Evolutionary conservation across 495 filamentous ascomycete genomes (phyloP), one percentile per base, ranked within the genome.

Genomic region (Penicillium waksmanii): DNA sequence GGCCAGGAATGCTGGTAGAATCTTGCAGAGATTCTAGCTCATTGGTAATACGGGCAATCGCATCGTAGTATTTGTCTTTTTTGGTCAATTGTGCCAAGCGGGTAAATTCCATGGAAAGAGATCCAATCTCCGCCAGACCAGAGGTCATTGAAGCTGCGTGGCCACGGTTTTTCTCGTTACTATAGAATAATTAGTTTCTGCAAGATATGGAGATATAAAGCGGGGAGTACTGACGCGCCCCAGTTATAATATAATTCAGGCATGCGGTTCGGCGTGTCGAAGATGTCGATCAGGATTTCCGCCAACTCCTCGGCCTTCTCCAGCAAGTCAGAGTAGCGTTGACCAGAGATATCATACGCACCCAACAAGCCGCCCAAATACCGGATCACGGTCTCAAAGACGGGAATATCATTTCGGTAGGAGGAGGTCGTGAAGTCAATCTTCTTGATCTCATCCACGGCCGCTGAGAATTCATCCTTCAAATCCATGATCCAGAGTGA

Each of bases 181-280:
- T 85, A 36, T 34, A 25, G 53, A 6, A 60, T 12, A 35, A 56
- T 66, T 34, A 68, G 55, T 21, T 8, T 23, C 19, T 65, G 51
- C 38, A 13, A 38, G 25, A 35, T 17, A 42, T 43, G 33, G 13
- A 23, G 27, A 23, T 12, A 49, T 15, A 31, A 31, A 51, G 18
- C 17, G 6, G 5, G 17, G n/a, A 42, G 27, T 38, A 81, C 83
- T 75, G 70, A 84, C 80, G 93, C 91, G 35, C 85, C 84, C 92
- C 92, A 97, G 48, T 84, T 80, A 73, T 96, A 97, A 72, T 87
- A 94, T 3, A 95, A 85, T 18, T 90, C 70, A 12, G 95, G 95
- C 93, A 98, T 96, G 56, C 93, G 85, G 68, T 98, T 98, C 0
- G 95, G 94, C 8, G 95, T 98, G 73, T 98, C 95, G 72, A 98